Evolutionary conservation across 441 rosid species (phyloP).

Genomic region (Sinapis alba): DNA sequence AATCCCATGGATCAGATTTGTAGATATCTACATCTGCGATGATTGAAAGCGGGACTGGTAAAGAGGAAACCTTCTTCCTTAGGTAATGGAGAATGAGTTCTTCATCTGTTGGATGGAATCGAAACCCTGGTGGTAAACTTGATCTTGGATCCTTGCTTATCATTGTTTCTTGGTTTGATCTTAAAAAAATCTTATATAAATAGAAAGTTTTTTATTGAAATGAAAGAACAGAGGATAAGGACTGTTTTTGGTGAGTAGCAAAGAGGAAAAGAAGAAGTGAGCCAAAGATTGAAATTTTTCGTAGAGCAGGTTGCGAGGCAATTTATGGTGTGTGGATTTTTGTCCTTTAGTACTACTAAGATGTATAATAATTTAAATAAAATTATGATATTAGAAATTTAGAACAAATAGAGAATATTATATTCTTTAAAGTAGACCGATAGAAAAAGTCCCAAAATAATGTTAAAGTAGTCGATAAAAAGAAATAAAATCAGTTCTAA

Average conservation of each 20-base stretch:
- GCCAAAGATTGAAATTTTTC: conserved; percentile 78
- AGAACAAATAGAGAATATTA: conserved; percentile 23
- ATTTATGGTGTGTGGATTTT: conserved; percentile 67
- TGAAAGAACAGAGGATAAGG: neutral
- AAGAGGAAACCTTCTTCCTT: conserved; percentile 51
- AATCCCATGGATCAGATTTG: conserved; percentile 76
- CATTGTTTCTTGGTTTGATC: conserved; percentile 10
- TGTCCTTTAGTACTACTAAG: conserved; percentile 54
- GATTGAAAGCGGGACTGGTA: conserved; percentile 57
- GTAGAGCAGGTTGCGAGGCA: conserved; percentile 46
- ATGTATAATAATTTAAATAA: neutral
- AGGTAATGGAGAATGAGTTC: conserved; percentile 78
- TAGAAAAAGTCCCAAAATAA: conserved; percentile 15
- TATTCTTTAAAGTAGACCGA: conserved; percentile 39
- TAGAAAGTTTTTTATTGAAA: neutral
- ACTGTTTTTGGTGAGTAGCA: conserved; percentile 11
- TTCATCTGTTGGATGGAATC: conserved; percentile 83
- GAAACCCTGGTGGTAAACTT: conserved; percentile 67
- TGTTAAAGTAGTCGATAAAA: conserved; percentile 10
- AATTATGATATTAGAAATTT: neutral
- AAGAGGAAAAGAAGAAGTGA: conserved; percentile 21
- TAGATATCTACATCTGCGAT: conserved; percentile 75
- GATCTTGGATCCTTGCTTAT: conserved; percentile 69
- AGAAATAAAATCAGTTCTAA: conserved; percentile 1
- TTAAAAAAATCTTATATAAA: neutral